A percentile compares a stretch with the other conserved stretches of the same genome.
Evolutionary conservation across 148 eudicot genomes (phyloP).

Genomic region (Talinum fruticosum): DNA sequence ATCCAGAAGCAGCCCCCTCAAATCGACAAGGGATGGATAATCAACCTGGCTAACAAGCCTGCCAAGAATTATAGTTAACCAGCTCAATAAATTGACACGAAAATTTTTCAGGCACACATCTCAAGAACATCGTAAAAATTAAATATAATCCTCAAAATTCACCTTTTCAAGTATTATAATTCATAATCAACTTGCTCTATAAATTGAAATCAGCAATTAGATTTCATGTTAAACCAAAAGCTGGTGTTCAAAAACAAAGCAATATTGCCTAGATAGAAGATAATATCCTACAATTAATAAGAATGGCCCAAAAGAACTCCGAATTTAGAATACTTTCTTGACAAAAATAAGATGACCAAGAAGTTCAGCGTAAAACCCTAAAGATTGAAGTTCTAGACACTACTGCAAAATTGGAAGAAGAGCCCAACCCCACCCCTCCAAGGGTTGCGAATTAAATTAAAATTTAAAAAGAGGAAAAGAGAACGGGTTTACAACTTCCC

Average conservation of each 20-base stretch:
- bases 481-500: background rate
- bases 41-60: constrained; percentile 99
- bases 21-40: constrained; percentile 95
- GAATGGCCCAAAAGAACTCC: background rate
- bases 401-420: background rate
- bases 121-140: background rate
- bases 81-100: background rate
- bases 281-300: background rate
- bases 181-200: constrained; percentile 1
- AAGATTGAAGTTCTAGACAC: background rate
- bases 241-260: background rate
- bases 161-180: background rate
- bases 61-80: constrained; percentile 26
- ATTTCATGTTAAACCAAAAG: background rate
- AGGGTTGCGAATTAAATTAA: background rate
- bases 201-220: background rate
- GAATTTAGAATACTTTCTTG: background rate
- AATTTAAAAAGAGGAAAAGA: background rate
- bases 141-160: background rate
- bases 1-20: constrained; percentile 87
- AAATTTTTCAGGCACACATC: background rate
- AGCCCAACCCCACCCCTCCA: background rate
- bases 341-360: background rate
- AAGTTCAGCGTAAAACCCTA: background rate
- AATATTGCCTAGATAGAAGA: background rate